Evolutionary conservation across 1,284 basidiomycete genomes (phyloP).

Genomic region (Ganoderma lingzhi): DNA sequence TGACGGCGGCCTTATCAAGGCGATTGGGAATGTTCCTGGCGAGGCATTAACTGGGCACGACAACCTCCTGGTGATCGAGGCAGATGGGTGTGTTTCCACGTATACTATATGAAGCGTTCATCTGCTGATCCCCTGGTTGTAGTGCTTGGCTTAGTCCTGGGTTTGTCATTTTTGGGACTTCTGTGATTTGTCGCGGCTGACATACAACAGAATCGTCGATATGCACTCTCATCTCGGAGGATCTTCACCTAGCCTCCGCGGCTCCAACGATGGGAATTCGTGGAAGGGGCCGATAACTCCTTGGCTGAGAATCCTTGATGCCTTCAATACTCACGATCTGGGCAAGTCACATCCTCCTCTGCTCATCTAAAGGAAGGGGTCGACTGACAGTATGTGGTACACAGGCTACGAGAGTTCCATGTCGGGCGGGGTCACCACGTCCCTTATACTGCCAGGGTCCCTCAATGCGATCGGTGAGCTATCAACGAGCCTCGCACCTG

Average conservation of each 20-base stretch:
- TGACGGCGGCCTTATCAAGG: conserved; percentile 48
- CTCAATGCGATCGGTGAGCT: conserved; percentile 59
- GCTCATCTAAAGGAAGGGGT: not conserved
- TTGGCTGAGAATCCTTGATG: conserved; percentile 60
- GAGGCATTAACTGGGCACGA: conserved; percentile 23
- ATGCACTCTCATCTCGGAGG: conserved; percentile 71
- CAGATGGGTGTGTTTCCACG: conserved; percentile 31
- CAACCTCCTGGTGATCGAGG: conserved; percentile 39
- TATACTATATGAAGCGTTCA: not conserved
- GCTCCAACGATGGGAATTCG: conserved; percentile 51
- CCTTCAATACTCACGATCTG: conserved; percentile 55
- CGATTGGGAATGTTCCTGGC: conserved; percentile 35
- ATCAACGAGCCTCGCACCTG: not conserved
- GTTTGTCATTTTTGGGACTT: conserved; percentile 32
- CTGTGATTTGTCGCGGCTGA: not conserved
- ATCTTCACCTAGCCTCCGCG: conserved; percentile 45
- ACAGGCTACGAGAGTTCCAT: conserved; percentile 39
- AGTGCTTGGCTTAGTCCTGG: conserved; percentile 48
- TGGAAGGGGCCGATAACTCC: conserved; percentile 52
- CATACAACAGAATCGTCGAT: conserved; percentile 55
- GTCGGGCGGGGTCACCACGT: conserved; percentile 70
- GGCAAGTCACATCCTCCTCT: conserved; percentile 60
- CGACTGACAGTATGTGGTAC: conserved; percentile 47
- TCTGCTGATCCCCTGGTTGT: not conserved
- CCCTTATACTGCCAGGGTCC: conserved; percentile 69